phyloP scores from a whole-genome alignment of 176 grass and related monocot genomes.

The Triticum monococcum region DNA sequence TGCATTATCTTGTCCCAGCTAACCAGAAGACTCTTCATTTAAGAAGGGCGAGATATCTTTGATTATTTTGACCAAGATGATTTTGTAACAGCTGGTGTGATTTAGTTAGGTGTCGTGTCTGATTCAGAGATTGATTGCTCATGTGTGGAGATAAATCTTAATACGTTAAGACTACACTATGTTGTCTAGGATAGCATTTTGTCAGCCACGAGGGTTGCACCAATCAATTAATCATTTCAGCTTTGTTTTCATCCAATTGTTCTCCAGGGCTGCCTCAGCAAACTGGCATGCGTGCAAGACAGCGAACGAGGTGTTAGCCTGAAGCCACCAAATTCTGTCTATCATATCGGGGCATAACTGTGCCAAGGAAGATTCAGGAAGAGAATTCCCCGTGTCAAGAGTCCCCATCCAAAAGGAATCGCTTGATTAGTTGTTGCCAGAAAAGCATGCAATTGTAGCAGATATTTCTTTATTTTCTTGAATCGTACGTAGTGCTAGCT shows the following conservation, averaged over 20 bases:
- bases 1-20: conserved; percentile 22
- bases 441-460: not conserved
- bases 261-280: not conserved
- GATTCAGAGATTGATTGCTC: not conserved
- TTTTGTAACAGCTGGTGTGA: not conserved
- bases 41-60: conserved; percentile 1
- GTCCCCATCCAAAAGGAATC: not conserved
- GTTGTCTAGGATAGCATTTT: not conserved
- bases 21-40: not conserved
- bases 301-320: not conserved
- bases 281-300: not conserved
- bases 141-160: not conserved
- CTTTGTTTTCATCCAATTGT: not conserved
- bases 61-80: conserved; percentile 1
- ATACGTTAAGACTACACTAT: not conserved
- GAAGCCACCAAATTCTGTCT: not conserved
- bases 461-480: not conserved
- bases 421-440: not conserved
- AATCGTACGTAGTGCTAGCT: not conserved
- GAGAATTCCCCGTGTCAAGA: not conserved
- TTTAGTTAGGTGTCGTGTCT: conserved; percentile 15
- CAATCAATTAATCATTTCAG: not conserved
- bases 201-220: not conserved
- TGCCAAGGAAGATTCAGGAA: not conserved
- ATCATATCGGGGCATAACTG: not conserved